Evolutionary conservation across 345 rosid species (phyloP).

Genomic region (Orychophragmus violaceus): DNA sequence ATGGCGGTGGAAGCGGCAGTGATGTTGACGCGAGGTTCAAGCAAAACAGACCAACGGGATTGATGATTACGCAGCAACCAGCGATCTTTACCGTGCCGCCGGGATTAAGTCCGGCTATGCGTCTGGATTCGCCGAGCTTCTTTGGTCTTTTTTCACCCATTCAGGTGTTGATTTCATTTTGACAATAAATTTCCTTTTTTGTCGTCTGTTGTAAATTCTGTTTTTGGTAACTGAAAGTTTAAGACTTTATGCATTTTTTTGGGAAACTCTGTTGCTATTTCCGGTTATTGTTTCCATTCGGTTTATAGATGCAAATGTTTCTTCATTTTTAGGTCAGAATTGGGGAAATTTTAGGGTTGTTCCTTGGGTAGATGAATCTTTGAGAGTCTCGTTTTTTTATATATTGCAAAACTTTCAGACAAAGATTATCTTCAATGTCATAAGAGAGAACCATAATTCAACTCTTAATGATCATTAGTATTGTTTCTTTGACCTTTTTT

Average conservation of each 20-base stretch:
- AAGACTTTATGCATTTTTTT: background rate
- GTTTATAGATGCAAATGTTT: constrained; percentile 7
- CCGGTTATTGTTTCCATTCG: background rate
- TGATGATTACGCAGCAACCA: constrained; percentile 43
- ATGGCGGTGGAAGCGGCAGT: constrained; percentile 12
- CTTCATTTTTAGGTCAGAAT: constrained; percentile 11
- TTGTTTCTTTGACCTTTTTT: background rate
- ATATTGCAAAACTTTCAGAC: background rate
- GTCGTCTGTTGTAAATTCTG: background rate
- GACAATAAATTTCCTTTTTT: background rate
- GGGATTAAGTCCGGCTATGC: constrained; percentile 47
- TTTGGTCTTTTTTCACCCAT: constrained; percentile 56
- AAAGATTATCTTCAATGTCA: constrained; percentile 7
- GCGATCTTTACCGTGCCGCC: constrained; percentile 45
- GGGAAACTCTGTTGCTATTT: background rate
- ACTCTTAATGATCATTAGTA: background rate
- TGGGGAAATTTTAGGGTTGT: background rate
- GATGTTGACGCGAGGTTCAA: constrained; percentile 38
- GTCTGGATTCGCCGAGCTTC: constrained; percentile 66
- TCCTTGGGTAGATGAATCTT: background rate
- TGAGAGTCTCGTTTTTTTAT: background rate
- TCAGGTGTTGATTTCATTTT: constrained; percentile 38
- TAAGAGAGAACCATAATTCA: background rate
- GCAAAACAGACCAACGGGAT: constrained; percentile 43
- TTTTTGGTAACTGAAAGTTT: constrained; percentile 12